phyloP scores from a whole-genome alignment of 2,329 filamentous ascomycete species.

The Claviceps monticola region DNA sequence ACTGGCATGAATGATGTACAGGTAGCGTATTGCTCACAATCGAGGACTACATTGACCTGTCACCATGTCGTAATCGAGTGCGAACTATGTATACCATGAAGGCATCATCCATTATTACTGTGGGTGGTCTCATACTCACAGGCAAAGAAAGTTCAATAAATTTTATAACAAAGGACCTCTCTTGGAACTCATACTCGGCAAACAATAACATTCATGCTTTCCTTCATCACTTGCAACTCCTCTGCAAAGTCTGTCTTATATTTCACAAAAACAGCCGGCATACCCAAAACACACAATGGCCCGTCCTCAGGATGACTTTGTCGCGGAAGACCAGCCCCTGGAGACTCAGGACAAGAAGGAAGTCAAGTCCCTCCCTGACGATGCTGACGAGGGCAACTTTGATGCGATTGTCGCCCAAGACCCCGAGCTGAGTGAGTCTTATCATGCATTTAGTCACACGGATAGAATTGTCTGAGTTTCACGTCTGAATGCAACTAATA shows the following conservation, averaged over 20 bases:
- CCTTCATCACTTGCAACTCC: no score
- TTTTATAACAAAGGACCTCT: background rate
- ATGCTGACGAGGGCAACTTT: background rate
- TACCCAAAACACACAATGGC: background rate
- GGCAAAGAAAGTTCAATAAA: background rate
- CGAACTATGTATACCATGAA: background rate
- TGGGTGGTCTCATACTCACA: background rate
- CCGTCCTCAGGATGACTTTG: background rate
- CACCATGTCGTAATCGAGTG: background rate
- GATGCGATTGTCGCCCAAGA: conserved; percentile 2
- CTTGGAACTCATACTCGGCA: no score
- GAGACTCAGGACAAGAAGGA: background rate
- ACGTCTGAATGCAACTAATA: no score
- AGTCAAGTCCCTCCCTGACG: conserved; percentile 4
- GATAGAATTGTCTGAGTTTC: no score
- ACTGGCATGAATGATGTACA: background rate
- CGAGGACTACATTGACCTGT: background rate
- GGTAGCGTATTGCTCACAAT: no score
- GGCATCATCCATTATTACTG: background rate
- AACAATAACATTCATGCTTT: no score
- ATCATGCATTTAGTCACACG: no score
- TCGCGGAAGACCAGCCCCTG: conserved; percentile 1
- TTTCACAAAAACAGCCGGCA: no score
- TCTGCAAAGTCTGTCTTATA: no score
- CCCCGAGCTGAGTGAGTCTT: conserved; percentile 2